Percentiles rank a stretch among this genome's conserved stretches.
These are phyloP conservation scores for Alternaria sp. DNA, from an alignment of 2,329 filamentous ascomycete genomes.

Conservation along the genomic window DNA sequence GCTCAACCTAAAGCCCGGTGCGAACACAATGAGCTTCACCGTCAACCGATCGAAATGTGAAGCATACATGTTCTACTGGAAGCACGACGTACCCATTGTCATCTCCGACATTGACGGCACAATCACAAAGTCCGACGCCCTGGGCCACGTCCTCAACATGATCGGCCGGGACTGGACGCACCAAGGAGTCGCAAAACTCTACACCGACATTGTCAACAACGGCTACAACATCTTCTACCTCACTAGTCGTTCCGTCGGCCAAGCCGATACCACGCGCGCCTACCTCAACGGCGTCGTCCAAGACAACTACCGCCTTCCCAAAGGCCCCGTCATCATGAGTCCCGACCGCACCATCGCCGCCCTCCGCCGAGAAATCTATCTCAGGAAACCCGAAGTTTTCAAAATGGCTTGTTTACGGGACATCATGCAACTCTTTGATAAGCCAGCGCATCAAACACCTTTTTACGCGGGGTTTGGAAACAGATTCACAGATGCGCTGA, in stretches of 20 bases:
- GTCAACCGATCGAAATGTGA: slow-evolving; percentile 93
- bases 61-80: slow-evolving; percentile 94
- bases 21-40: slow-evolving; percentile 93
- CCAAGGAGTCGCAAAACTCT: slow-evolving; percentile 93
- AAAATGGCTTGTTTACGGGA: slow-evolving; percentile 98
- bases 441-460: slow-evolving; percentile 70
- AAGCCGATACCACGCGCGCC: slow-evolving; percentile 86
- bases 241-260: slow-evolving; percentile 90
- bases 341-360: slow-evolving; percentile 96
- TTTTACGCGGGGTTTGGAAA: slow-evolving; percentile 99
- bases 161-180: slow-evolving; percentile 99
- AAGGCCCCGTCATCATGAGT: slow-evolving; percentile 91
- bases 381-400: slow-evolving; percentile 97
- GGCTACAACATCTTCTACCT: slow-evolving; percentile 99
- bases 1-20: slow-evolving; percentile 80
- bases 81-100: slow-evolving; percentile 87
- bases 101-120: slow-evolving; percentile 99
- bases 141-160: slow-evolving; percentile 94
- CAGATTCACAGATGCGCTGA: slow-evolving; percentile 92
- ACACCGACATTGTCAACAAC: slow-evolving; percentile 92
- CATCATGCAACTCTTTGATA: slow-evolving; percentile 83
- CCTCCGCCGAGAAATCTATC: slow-evolving; percentile 87
- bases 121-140: slow-evolving; percentile 94
- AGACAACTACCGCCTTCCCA: slow-evolving; percentile 84
- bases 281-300: slow-evolving; percentile 91